These are phyloP conservation scores for Tolypocladium pustulatum DNA, from an alignment of 2,329 filamentous ascomycete genomes.

Conservation along the genomic window DNA sequence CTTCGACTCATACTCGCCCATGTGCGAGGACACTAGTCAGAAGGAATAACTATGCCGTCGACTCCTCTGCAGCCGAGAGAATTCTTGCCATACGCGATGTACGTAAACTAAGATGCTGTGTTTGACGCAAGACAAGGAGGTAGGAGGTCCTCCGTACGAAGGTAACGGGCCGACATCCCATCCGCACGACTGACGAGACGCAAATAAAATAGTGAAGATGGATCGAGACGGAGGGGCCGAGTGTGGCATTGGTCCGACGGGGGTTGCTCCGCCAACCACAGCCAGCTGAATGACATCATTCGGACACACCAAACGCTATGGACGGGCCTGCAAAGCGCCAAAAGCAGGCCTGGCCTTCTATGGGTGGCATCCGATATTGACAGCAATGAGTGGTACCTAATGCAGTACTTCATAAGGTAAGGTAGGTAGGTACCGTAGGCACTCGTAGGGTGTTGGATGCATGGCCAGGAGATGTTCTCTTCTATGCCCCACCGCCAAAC, in stretches of 20 bases:
- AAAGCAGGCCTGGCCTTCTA: not conserved
- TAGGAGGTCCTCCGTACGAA: not conserved
- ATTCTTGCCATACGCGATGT: not conserved
- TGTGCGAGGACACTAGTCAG: slow-evolving; percentile 16
- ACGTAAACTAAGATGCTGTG: not conserved
- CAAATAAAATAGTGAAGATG: not conserved
- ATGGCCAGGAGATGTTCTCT: not conserved
- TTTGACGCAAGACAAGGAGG: not conserved
- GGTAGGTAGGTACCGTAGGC: no score
- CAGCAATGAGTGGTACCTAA: no score
- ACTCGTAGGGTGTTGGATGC: no score
- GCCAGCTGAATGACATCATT: slow-evolving; percentile 1
- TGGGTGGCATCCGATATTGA: not conserved
- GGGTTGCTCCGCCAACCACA: slow-evolving; percentile 18
- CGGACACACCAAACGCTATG: not conserved
- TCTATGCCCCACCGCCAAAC: not conserved
- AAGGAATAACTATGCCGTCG: not conserved
- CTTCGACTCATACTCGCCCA: slow-evolving; percentile 27
- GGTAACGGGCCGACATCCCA: not conserved
- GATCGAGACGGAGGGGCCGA: not conserved
- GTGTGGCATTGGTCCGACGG: not conserved
- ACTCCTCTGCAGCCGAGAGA: not conserved
- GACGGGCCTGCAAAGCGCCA: not conserved
- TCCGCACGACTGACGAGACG: not conserved
- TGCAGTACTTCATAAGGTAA: no score